phyloP scores from a whole-genome alignment of 2,329 filamentous ascomycete genomes.

The Mariannaea sp. region DNA sequence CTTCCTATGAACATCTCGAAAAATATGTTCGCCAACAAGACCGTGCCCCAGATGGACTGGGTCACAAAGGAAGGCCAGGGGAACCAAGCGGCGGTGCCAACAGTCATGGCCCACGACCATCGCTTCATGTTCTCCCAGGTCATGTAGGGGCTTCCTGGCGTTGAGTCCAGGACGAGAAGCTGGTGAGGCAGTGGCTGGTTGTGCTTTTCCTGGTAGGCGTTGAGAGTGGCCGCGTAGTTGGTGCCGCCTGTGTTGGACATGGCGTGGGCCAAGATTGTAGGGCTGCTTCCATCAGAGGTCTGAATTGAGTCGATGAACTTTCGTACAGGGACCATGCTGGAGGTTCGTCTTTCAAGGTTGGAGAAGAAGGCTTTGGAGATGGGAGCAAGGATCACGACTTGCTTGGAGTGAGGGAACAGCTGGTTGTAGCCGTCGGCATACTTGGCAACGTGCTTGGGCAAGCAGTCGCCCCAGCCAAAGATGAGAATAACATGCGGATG shows the following conservation, averaged over 20 bases:
- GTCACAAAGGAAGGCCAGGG: constrained; percentile 56
- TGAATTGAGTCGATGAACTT: constrained; percentile 35
- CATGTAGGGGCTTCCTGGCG: constrained; percentile 54
- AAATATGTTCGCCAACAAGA: constrained; percentile 46
- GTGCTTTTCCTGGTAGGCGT: constrained; percentile 50
- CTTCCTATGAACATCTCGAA: constrained; percentile 45
- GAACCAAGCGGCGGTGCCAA: constrained; percentile 53
- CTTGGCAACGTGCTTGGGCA: constrained; percentile 59
- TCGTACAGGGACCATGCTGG: constrained; percentile 52
- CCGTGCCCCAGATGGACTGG: constrained; percentile 51
- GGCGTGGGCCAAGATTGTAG: constrained; percentile 53
- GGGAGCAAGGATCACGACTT: constrained; percentile 57
- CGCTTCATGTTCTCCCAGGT: constrained; percentile 49
- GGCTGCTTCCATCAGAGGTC: constrained; percentile 25
- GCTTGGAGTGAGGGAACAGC: constrained; percentile 55
- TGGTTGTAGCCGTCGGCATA: constrained; percentile 57
- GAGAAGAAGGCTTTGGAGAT: constrained; percentile 54
- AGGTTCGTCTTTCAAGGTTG: constrained; percentile 48
- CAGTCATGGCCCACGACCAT: constrained; percentile 59
- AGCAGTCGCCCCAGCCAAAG: constrained; percentile 63
- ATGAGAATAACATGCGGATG: constrained; percentile 56
- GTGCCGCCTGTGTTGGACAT: constrained; percentile 65
- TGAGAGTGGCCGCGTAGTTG: constrained; percentile 54
- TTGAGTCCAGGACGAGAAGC: constrained; percentile 57
- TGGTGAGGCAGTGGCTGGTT: constrained; percentile 51